Conservation (phyloP, 2,329 filamentous ascomycete genomes). For the Fusarium torreyae region DNA sequence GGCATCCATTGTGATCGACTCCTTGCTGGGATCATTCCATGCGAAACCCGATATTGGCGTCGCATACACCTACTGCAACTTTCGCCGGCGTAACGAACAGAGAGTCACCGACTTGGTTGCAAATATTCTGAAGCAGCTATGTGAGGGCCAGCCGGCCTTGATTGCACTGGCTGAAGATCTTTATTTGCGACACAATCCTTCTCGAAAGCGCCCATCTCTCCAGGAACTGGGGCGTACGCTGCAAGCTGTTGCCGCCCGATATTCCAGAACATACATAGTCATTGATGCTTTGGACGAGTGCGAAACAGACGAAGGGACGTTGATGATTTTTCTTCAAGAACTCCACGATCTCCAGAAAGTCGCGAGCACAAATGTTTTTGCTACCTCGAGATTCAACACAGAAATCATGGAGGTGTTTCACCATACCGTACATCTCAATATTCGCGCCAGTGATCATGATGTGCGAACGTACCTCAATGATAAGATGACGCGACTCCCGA, state of each 20-base stretch:
- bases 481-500: not conserved
- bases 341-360: not conserved
- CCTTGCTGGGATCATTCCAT: not conserved
- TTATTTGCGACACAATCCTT: not conserved
- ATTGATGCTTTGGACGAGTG: not conserved
- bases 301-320: not conserved
- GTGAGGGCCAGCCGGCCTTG: not conserved
- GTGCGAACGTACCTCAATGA: not conserved
- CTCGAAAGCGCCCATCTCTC: not conserved
- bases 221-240: not conserved
- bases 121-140: not conserved
- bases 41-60: not conserved
- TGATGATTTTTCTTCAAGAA: not conserved
- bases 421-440: not conserved
- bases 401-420: not conserved
- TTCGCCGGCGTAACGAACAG: not conserved
- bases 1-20: not conserved
- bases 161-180: not conserved
- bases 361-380: not conserved
- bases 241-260: not conserved
- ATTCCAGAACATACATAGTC: not conserved
- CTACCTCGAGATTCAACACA: slow-evolving; percentile 5
- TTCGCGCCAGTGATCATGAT: not conserved
- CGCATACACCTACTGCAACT: not conserved
- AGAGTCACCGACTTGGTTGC: not conserved